Base-by-base conservation (phyloP, 768 basidiomycete genomes). In the Terana coerulea region DNA sequence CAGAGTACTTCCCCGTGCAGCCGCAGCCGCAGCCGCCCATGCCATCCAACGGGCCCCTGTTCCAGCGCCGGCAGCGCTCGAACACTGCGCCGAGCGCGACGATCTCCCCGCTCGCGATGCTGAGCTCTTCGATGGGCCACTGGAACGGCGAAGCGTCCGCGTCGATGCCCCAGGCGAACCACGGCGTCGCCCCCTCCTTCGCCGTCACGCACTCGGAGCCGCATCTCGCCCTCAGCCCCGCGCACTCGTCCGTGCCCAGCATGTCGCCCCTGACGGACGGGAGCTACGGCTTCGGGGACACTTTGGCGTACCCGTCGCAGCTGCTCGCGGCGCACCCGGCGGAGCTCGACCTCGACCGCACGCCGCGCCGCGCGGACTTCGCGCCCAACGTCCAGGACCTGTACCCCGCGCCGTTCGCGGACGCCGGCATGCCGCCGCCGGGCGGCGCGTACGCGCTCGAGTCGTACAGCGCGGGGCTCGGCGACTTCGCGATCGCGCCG, bases 101-200 rank as follows among this genome's bases (percentile, higher is more conserved):
- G 11, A 56, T 63, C 3, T 65, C 71, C 24, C 67, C 72, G 2
- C 55, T 69, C 37, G 55, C 61, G 42, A 59, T 64, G n/a, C 55
- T 66, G 31, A 58, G 68, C 28, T 73, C 75, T 3, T 72, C 75
- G n/a, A 61, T 76, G 33, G 50, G 65, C 12, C 63, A 64, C 37
- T 76, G 75, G 75, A 70, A 73, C 51, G 39, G 26, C 35, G 37
- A 35, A 22, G 39, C 45, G 3, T 4, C 2, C 46, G 37, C 37
- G n/a, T 19, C 44, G 8, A 15, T 17, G 14, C 30, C n/a, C n/a
- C 30, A 3, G n/a, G 4, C 9, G 29, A 19, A 12, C 4, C n/a
- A n/a, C n/a, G n/a, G n/a, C n/a, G 11, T 21, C n/a, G 17, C 6
- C n/a, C 54, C 54, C 22, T 24, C 30, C 6, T 46, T 52, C 24